Evolutionary conservation across 2,329 filamentous ascomycete genomes (phyloP), one percentile per base, ranked within the genome.

Genomic region (Colletotrichum lini): DNA sequence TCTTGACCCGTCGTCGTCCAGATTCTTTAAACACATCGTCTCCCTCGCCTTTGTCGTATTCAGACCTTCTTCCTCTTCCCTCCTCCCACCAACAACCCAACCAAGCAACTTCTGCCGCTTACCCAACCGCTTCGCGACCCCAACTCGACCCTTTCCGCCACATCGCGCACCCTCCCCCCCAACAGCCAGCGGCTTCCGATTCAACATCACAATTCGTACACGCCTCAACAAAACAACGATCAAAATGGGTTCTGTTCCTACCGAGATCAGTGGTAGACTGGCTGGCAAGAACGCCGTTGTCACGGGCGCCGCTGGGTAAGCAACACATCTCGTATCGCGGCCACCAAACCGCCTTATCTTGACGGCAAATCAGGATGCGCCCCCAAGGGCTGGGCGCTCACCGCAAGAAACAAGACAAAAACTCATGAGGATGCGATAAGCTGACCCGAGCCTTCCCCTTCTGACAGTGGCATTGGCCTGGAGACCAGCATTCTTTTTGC

Each of bases 401-500:
- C 45, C 58, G 35, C 52, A 44, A 57, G 38, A 57, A 26, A 38
- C 35, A 38, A 38, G 8, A 38, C 35, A 38, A 38, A 38, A 18
- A 45, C 18, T 64, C 15, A 21, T 38, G 26, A 38, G 53, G 50
- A 52, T 35, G 23, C 65, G 59, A 64, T 54, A 56, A 57, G 66
- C 70, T 72, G 61, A 72, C 67, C 18, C 63, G 35, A n/a, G 9
- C 47, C 45, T 50, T 8, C 44, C 26, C 9, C 35, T 38, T 38
- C 26, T 26, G n/a, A 26, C 78, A 95, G 95, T 78, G 95, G 95
- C 78, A 98, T 98, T 78, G 95, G 95, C 75, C 92, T 98, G 59
- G 95, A 98, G 85, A 98, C 95, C 2, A 90, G 89, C 67, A 95
- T 98, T 76, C 92, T 98, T 70, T 97, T 98, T 79, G 92, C 92